These are phyloP conservation scores for Alternaria sp. DNA, from an alignment of 2,329 filamentous ascomycete genomes.

Conservation along the genomic window DNA sequence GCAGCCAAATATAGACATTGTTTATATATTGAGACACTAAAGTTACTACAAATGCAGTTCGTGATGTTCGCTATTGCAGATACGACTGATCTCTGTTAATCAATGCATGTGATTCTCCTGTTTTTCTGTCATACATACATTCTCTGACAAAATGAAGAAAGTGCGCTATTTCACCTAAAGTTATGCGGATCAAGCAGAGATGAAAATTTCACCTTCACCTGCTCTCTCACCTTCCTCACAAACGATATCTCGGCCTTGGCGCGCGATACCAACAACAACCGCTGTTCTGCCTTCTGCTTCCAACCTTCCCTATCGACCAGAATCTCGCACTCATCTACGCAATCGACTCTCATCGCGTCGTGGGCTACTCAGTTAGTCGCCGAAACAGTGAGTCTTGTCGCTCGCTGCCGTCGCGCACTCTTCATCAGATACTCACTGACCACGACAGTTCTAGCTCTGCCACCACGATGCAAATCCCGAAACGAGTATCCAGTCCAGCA, in stretches of 20 bases:
- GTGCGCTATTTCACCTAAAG: not conserved
- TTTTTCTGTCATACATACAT: no score
- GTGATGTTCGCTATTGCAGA: no score
- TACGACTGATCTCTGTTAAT: no score
- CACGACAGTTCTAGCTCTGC: not conserved
- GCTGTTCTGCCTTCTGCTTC: not conserved
- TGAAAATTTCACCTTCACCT: not conserved
- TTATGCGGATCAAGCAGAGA: not conserved
- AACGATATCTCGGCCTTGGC: not conserved
- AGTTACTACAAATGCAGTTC: no score
- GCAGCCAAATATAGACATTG: no score
- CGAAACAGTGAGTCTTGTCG: not conserved
- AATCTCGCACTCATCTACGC: no score
- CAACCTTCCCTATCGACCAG: not conserved
- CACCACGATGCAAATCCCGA: not conserved
- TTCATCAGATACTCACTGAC: not conserved
- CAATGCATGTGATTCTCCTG: no score
- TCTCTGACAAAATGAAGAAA: not conserved
- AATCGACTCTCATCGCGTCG: not conserved
- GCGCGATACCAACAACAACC: not conserved
- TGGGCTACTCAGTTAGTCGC: not conserved
- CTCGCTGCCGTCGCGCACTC: not conserved
- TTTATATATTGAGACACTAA: no score
- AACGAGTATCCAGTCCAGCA: not conserved
- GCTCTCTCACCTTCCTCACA: not conserved